Base-by-base conservation (phyloP, 106 monocot species). In the Apostasia shenzhenica region DNA sequence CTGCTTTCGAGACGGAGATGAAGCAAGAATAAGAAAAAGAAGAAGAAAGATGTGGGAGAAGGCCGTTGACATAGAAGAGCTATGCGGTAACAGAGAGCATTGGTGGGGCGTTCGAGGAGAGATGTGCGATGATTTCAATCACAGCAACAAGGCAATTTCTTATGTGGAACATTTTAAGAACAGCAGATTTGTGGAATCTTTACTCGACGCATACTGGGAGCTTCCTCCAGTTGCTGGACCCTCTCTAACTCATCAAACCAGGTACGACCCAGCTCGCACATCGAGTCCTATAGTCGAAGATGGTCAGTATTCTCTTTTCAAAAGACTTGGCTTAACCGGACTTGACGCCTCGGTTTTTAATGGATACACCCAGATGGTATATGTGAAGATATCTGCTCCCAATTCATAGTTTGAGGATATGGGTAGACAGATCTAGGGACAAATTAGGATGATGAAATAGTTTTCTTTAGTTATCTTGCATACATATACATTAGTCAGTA, bases 91-190 rank as follows among this genome's bases (percentile, higher is more conserved):
- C 38, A 85, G 81, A 6, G 82, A 85, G 54, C 74, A 82, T 14
- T 89, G 89, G 89, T 89, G 89, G 89, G 89, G 89, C 53, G 89
- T 89, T 37, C 62, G 75, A 65, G 84, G 89, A 5, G 46, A 80
- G 5, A 85, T 80, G 84, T 76, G 79, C 14, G 89, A 85, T 62
- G 73, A 89, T 70, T 89, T 89, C 67, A 89, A 80, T 68, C 89
- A 80, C 61, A 80, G 82, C 63, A 82, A 80, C 70, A 85, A 62
- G 45, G 60, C 63, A 1, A 89, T 89, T 45, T 81, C 88, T 13
- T 67, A 85, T 50, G 65, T 61, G 0, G 85, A 89, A 47, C 89
- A 89, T 78, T 85, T 89, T 64, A 77, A 72, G 61, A 89, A 80
- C 73, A 82, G 89, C 77, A 79, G 84, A 60, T 80, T 74, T 54